These are phyloP conservation scores for Zelonia costaricensis DNA, from an alignment of 208 protist genomes.

Conservation along the genomic window DNA sequence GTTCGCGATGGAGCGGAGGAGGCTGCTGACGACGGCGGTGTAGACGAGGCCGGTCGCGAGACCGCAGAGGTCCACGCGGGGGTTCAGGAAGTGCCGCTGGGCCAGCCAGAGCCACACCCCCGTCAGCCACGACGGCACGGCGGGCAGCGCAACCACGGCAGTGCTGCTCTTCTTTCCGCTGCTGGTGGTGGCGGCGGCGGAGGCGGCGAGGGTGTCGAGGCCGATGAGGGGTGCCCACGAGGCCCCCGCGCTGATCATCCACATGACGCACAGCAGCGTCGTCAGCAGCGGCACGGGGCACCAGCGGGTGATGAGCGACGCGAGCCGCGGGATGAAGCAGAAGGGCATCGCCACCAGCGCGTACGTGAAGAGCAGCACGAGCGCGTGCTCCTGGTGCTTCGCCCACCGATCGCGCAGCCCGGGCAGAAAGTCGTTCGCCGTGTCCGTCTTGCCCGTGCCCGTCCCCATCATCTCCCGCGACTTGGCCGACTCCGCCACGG, in stretches of 20 bases:
- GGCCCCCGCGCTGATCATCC: conserved; percentile 22
- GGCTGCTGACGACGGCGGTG: conserved; percentile 30
- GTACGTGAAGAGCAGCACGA: conserved; percentile 18
- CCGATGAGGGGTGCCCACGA: conserved; percentile 23
- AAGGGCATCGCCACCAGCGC: conserved; percentile 25
- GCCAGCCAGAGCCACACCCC: conserved; percentile 9
- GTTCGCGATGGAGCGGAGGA: conserved; percentile 40
- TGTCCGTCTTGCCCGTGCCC: conserved; percentile 2
- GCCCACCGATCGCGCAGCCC: conserved; percentile 12
- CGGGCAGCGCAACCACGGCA: background rate
- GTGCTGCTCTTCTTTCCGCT: background rate
- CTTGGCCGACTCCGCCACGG: conserved; percentile 10
- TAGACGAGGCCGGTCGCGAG: conserved; percentile 27
- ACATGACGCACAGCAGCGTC: conserved; percentile 25
- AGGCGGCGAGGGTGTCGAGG: background rate
- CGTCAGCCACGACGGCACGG: background rate
- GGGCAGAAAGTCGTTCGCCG: conserved; percentile 3
- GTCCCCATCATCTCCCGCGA: conserved; percentile 19
- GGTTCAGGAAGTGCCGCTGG: conserved; percentile 5
- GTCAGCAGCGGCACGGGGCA: conserved; percentile 27
- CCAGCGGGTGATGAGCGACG: conserved; percentile 23
- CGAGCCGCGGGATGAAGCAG: conserved; percentile 31
- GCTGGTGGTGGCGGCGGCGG: background rate
- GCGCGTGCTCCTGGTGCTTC: conserved; percentile 22
- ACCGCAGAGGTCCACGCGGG: conserved; percentile 14